These are phyloP conservation scores for Corchorus capsularis DNA, from an alignment of 345 rosid genomes.

Conservation along the genomic window DNA sequence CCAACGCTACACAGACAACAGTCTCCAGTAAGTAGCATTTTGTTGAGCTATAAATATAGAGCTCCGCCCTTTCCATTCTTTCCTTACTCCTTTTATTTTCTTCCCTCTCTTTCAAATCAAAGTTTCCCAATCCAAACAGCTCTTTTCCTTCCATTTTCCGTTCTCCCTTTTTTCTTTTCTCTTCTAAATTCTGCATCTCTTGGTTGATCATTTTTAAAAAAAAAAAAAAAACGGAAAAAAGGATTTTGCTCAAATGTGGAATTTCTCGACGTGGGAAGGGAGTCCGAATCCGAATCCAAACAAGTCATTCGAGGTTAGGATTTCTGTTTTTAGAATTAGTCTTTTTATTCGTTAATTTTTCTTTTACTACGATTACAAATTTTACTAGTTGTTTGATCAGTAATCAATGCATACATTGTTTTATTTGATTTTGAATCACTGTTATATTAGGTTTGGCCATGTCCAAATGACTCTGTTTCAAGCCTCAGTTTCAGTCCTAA, in stretches of 20 bases:
- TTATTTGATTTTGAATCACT: background rate
- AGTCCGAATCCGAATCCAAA: conserved; percentile 63
- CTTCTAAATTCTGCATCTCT: too few species aligned
- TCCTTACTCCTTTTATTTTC: too few species aligned
- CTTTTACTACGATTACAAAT: background rate
- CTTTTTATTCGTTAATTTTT: background rate
- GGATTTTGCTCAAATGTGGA: conserved; percentile 2
- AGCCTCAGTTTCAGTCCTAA: conserved; percentile 92
- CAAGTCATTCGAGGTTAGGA: conserved; percentile 68
- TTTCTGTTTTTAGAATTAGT: background rate
- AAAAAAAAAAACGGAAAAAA: background rate
- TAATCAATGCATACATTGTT: background rate
- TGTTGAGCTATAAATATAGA: too few species aligned
- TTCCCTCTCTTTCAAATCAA: background rate
- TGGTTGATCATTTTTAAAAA: background rate
- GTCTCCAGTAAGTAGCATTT: too few species aligned
- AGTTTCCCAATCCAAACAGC: background rate
- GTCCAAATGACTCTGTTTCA: conserved; percentile 82
- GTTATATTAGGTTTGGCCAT: conserved; percentile 59
- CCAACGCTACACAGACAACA: too few species aligned
- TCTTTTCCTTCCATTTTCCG: background rate
- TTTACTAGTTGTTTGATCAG: background rate
- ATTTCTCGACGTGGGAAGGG: conserved; percentile 17
- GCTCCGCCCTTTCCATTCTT: background rate
- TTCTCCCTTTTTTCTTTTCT: background rate